Conservation (phyloP, 2,329 filamentous ascomycete genomes). For the Xylariaceae sp. region DNA sequence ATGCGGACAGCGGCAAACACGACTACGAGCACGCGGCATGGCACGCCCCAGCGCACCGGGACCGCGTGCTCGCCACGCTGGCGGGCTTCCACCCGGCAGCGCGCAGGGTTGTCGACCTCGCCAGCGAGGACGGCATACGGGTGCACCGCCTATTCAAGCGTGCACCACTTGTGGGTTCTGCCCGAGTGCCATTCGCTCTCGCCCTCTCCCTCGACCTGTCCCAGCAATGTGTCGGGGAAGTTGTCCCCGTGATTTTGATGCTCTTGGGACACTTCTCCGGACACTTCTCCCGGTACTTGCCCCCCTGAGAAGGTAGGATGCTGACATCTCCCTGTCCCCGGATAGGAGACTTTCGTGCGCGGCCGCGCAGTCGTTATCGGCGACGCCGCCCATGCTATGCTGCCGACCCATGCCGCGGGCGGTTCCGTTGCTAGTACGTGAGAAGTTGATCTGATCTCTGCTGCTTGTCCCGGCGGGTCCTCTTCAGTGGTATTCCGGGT, state of each 20-base stretch:
- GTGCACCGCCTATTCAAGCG: slow-evolving; percentile 12
- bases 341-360: slow-evolving; percentile 11
- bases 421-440: slow-evolving; percentile 4
- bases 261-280: too few species aligned
- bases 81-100: slow-evolving; percentile 9
- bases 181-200: too few species aligned
- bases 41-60: slow-evolving; percentile 5
- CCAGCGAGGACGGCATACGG: slow-evolving; percentile 10
- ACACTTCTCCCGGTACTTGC: too few species aligned
- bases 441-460: too few species aligned
- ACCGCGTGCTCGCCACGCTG: slow-evolving; percentile 6
- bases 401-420: slow-evolving; percentile 13
- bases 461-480: too few species aligned
- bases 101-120: slow-evolving; percentile 7
- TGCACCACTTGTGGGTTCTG: too few species aligned
- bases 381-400: slow-evolving; percentile 13
- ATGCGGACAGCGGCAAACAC: neutral
- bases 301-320: too few species aligned
- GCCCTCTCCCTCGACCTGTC: too few species aligned
- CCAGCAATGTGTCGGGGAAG: too few species aligned
- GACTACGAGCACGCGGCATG: slow-evolving; percentile 3
- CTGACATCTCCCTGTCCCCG: too few species aligned
- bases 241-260: too few species aligned
- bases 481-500: too few species aligned
- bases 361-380: slow-evolving; percentile 10